Evolutionary conservation across 305 asterid species (phyloP), one percentile per base, ranked within the genome.

Genomic region (Fraxinus sp.): DNA sequence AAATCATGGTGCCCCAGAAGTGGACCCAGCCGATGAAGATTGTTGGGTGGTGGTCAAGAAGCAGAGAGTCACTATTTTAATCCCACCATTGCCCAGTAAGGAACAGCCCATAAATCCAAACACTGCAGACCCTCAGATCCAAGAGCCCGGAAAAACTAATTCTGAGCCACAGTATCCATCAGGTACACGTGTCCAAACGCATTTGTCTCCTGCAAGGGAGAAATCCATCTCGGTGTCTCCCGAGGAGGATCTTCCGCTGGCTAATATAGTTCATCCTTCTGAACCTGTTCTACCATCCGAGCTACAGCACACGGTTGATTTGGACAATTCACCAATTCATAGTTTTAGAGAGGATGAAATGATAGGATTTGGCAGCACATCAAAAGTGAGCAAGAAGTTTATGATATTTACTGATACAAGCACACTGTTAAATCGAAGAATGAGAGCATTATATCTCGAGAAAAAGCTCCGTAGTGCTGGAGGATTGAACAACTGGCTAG

Each of bases 401-500:
- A 81, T 90, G 88, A 57, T 87, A 32, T 81, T 83, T 83, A 77
- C 81, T 70, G 92, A 88, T 79, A 83, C 90, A 36, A 84, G 80
- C 75, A 78, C 80, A 16, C 59, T 89, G 82, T 82, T 88, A 10
- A 86, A 89, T 80, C 90, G 75, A 80, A 90, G 96, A 80, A 89
- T 92, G 92, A 88, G 97, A 84, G 91, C 91, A 2, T 83, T 85
- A 13, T 86, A 85, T 86, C 89, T 94, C 0, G 95, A 91, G 85
- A 91, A 82, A 76, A 96, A 93, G 83, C 89, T 96, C 7, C 84
- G 86, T 84, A 86, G 83, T 84, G 99, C 95, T 0, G 98, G 99
- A 28, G 99, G 99, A 28, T 85, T 96, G 90, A 92, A 93, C 89
- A 90, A 90, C 55, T 96, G 99, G 99, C 87, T 96, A 59, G 84